Evolutionary conservation across 768 basidiomycete species (phyloP), one percentile per base, ranked within the genome.

Genomic region (Termitomyces sp.): DNA sequence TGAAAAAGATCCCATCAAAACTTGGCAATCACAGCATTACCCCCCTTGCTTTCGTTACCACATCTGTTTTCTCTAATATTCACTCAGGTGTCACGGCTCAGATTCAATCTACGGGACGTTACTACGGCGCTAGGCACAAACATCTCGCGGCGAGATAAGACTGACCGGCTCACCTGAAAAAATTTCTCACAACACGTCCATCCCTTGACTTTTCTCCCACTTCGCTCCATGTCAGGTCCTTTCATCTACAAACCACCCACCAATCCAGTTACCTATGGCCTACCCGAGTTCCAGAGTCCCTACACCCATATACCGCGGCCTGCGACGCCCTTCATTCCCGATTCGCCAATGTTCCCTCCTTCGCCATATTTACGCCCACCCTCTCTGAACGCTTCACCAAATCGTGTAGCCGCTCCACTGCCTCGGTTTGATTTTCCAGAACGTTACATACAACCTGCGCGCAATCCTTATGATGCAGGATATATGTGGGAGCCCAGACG

Each of bases 281-380:
- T 34, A 1, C 24, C 18, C n/a, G 46, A 53, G 18, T 59, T 39
- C 16, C 44, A 59, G 7, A 55, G 56, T 20, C 61, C 61, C 9
- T 62, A 59, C 26, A 37, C 6, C 22, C n/a, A 46, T 16, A 53
- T 39, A 1, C 59, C 61, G 4, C 36, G 44, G n/a, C 4, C 47
- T 3, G 20, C 53, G 16, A 59, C 59, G 14, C 59, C 61, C 3
- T 62, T 62, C 56, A 49, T 62, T 22, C 61, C 61, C 13, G 58
- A 59, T 42, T 37, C 58, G 0, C 14, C 51, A 0, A 22, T 50
- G 13, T 56, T 44, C 39, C 61, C 61, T 12, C 16, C 41, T 27
- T 59, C 61, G 1, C 61, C 61, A 4, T 62, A 59, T 29, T 59
- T 58, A 20, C 46, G 44, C 0, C 47, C 56, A 32, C 22, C 29